Evolutionary conservation across 2,329 filamentous ascomycete species (phyloP), one percentile per base, ranked within the genome.

Genomic region (Parascedosporium putredinis): DNA sequence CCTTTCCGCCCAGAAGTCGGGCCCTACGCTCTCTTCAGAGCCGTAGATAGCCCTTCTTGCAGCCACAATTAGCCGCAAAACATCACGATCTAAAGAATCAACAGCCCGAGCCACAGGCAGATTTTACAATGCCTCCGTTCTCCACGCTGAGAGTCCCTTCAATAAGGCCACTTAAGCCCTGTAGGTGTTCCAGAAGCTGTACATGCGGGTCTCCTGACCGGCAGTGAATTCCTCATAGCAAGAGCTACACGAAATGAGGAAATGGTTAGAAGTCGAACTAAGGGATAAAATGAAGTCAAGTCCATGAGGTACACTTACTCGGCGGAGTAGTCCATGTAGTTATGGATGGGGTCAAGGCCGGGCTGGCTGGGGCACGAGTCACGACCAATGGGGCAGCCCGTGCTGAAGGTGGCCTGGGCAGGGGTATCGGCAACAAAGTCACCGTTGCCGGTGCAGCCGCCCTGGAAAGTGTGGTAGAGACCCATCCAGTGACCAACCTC

Each of bases 401-500:
- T 54, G 24, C 59, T 57, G 16, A 57, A 40, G 40, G 55, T 62
- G 59, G 55, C 55, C 56, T 67, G 59, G 23, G 66, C 61, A 20
- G 69, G 67, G 18, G 69, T 72, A 51, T 72, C 70, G 50, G 58
- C 55, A 16, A 72, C 58, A 31, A 53, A 58, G 55, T 73, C 71
- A 34, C 67, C 69, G 42, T 45, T 52, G 5, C 61, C 57, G 14
- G 14, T 54, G 55, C 66, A 66, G 52, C 66, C 68, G 40, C 66
- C 69, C 52, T 72, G 57, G 59, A 74, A 74, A 43, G 70, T 72
- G 59, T 75, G 71, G 56, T 63, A 64, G 22, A 75, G 64, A 47
- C 71, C 70, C 48, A 74, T 59, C 71, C 71, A 74, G 62, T 74
- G 71, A 14, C 71, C 71, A 40, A 69, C 60, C 59, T 74, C 71